phyloP scores from a whole-genome alignment of 2,329 filamentous ascomycete species.

The Teratosphaeria gauchensis region DNA sequence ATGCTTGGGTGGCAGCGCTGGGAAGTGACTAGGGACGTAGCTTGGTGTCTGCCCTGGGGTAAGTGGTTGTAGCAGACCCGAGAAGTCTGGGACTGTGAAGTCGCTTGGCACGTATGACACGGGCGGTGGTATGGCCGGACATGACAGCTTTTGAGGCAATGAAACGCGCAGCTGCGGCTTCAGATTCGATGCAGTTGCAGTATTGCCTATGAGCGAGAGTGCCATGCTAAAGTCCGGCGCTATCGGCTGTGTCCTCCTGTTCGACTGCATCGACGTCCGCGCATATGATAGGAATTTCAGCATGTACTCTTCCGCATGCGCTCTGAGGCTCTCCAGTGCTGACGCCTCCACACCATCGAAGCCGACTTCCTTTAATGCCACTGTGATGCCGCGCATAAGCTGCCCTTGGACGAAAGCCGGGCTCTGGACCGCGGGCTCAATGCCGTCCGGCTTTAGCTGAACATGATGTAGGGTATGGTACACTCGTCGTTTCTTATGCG shows the following conservation, averaged over 20 bases:
- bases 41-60: slow-evolving; percentile 39
- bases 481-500: slow-evolving; percentile 12
- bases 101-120: slow-evolving; percentile 23
- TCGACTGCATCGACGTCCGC: slow-evolving; percentile 48
- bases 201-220: slow-evolving; percentile 28
- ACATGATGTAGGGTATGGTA: slow-evolving; percentile 16
- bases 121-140: slow-evolving; percentile 33
- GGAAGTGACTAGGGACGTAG: slow-evolving; percentile 53
- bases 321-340: slow-evolving; percentile 48
- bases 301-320: slow-evolving; percentile 50
- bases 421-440: slow-evolving; percentile 35
- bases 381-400: slow-evolving; percentile 46
- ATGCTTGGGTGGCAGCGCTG: slow-evolving; percentile 53
- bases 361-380: slow-evolving; percentile 41
- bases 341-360: slow-evolving; percentile 47
- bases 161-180: slow-evolving; percentile 31
- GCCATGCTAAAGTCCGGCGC: slow-evolving; percentile 50
- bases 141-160: slow-evolving; percentile 24
- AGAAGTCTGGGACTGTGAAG: slow-evolving; percentile 33
- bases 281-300: slow-evolving; percentile 44
- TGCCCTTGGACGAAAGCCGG: slow-evolving; percentile 45
- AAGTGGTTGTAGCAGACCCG: slow-evolving; percentile 42
- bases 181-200: slow-evolving; percentile 30
- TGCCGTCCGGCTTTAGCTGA: slow-evolving; percentile 18
- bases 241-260: slow-evolving; percentile 46